Evolutionary conservation across 306 rosid species (phyloP), one percentile per base, ranked within the genome.

Genomic region (Dalbergia oliveri): DNA sequence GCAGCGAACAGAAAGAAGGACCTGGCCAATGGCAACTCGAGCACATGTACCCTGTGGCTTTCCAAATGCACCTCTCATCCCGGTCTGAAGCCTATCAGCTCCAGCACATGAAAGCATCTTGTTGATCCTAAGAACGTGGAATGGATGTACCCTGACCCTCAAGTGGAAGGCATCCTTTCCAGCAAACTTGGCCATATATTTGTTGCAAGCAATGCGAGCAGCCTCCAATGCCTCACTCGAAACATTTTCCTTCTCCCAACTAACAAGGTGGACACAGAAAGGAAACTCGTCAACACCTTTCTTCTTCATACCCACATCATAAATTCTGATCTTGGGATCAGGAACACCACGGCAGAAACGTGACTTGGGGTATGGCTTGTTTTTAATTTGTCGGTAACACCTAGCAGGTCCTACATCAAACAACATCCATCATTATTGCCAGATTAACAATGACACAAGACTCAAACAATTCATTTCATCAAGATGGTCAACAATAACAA

Each of bases 331-430:
- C 92, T 93, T 93, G 11, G 98, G 85, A 81, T 93, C 97, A 4
- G 98, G 97, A 61, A 93, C 98, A 84, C 98, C 98, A 62, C 97
- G 97, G 64, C 97, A 93, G 49, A 73, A 94, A 23, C 98, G 91
- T 13, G 98, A 94, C 70, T 91, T 94, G 0, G 98, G 98, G 58
- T 94, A 94, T 0, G 98, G 95, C 59, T 91, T 91, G 85, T 91
- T 94, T 56, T 94, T 90, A 4, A 94, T 94, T 65, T 91, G 97
- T 4, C 95, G 83, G 57, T 94, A 91, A 79, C 97, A 94, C 49
- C 98, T 88, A 1, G 94, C 97, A n/a, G 95, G 98, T 79, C 95
- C 97, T 94, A 35, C 44, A 82, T 41, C 13, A 62, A 49, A 76
- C 45, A 84, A 13, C n/a, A 69, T 47, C 31, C n/a, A 31, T 5